Evolutionary conservation across 768 basidiomycete species (phyloP).

Genomic region (Pleurotus platypus): DNA sequence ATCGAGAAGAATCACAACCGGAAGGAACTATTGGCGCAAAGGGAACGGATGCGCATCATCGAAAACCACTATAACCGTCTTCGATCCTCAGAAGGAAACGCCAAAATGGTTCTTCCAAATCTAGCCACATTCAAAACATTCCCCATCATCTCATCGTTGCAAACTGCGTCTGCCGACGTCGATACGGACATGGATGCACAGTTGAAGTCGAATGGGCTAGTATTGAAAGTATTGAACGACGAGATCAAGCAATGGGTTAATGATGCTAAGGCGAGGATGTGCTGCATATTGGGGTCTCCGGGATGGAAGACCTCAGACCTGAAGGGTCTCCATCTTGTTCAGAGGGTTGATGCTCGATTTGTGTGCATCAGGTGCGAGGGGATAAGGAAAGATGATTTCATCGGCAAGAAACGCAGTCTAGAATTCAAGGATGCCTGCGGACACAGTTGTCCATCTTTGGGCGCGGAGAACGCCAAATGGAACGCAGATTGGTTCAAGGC

Average conservation of each 20-base stretch:
- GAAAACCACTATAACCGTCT: constrained; percentile 43
- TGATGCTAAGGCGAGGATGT: constrained; percentile 39
- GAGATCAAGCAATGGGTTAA: constrained; percentile 49
- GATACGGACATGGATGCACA: constrained; percentile 6
- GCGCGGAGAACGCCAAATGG: constrained; percentile 37
- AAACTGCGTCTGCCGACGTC: constrained; percentile 15
- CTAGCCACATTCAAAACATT: constrained; percentile 32
- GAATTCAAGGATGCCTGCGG: constrained; percentile 56
- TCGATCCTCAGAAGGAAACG: constrained; percentile 22
- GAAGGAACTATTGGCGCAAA: constrained; percentile 16
- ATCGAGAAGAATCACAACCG: constrained; percentile 19
- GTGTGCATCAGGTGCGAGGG: constrained; percentile 48
- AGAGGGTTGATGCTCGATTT: constrained; percentile 58
- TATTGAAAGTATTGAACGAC: constrained; percentile 31
- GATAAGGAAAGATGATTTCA: constrained; percentile 19
- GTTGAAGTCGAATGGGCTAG: constrained; percentile 21
- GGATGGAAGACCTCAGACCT: constrained; percentile 49
- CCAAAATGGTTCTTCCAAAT: constrained; percentile 34
- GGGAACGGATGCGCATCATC: constrained; percentile 27
- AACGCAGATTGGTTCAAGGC: constrained; percentile 47
- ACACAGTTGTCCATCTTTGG: constrained; percentile 46
- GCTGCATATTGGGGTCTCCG: constrained; percentile 42
- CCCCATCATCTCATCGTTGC: constrained; percentile 19
- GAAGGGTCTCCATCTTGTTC: constrained; percentile 47
- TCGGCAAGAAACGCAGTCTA: constrained; percentile 41